These are phyloP conservation scores for Ustilago sp. DNA, from an alignment of 1,284 basidiomycete genomes.

Conservation along the genomic window DNA sequence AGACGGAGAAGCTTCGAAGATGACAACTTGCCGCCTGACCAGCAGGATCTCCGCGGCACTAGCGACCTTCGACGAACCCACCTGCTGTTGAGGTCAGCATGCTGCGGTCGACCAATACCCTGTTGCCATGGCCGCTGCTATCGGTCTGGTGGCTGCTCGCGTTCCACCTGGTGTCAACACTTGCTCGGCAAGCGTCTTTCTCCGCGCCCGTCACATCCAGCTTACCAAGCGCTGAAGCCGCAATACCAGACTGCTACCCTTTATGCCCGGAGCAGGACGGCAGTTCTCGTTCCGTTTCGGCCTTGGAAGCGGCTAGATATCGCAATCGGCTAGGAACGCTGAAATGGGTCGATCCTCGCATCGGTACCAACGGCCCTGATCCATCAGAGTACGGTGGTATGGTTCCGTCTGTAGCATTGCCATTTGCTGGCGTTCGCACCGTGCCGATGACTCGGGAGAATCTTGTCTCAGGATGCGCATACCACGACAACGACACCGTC, in stretches of 20 bases:
- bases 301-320: conserved; percentile 24
- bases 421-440: conserved; percentile 43
- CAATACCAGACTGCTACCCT: conserved; percentile 26
- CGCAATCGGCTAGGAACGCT: conserved; percentile 21
- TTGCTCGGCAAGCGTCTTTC: conserved; percentile 21
- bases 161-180: neutral
- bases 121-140: neutral
- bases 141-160: neutral
- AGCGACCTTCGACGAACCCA: neutral
- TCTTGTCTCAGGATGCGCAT: conserved; percentile 39
- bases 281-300: neutral
- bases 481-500: conserved; percentile 50
- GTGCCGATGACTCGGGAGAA: conserved; percentile 51
- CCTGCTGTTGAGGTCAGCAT: neutral
- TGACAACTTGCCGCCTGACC: neutral
- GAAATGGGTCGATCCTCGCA: conserved; percentile 49
- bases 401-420: conserved; percentile 39
- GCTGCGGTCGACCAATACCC: neutral
- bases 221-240: no score
- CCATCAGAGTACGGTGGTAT: conserved; percentile 53
- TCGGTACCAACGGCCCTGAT: conserved; percentile 55
- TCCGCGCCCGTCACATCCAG: neutral
- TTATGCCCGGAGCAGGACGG: conserved; percentile 20
- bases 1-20: neutral
- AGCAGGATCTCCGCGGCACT: neutral